phyloP scores from a whole-genome alignment of 2,329 filamentous ascomycete genomes.

The Tympanopsis confertula region DNA sequence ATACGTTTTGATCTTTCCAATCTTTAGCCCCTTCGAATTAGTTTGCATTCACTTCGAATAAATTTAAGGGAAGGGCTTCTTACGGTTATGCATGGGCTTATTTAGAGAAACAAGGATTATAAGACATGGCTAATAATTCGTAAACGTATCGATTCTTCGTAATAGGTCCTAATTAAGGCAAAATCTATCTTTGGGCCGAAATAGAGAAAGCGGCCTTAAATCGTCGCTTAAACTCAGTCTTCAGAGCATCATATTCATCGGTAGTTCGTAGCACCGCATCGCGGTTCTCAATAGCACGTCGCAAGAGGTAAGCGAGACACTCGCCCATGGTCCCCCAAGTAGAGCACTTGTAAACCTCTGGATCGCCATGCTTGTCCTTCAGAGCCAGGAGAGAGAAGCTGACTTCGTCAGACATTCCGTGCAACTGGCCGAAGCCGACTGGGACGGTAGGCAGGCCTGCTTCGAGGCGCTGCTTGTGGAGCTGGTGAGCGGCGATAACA shows the following conservation, averaged over 20 bases:
- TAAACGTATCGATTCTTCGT: too few relatives aligned
- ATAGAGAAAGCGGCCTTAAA: neutral
- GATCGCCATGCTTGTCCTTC: constrained; percentile 12
- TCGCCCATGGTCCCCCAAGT: constrained; percentile 25
- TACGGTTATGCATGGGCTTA: too few relatives aligned
- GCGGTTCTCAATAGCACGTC: constrained; percentile 24
- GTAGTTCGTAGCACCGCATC: constrained; percentile 16
- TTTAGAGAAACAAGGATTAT: too few relatives aligned
- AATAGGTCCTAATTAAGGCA: too few relatives aligned
- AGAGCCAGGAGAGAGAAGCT: constrained; percentile 32
- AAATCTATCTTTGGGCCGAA: neutral
- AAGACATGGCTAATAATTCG: too few relatives aligned
- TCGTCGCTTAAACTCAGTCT: constrained; percentile 6
- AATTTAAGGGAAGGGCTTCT: too few relatives aligned
- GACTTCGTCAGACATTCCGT: constrained; percentile 46
- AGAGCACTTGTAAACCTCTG: constrained; percentile 25
- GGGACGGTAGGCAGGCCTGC: constrained; percentile 16
- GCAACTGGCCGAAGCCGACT: constrained; percentile 38
- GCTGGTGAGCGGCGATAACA: constrained; percentile 26
- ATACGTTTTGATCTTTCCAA: too few relatives aligned
- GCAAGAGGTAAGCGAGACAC: constrained; percentile 23
- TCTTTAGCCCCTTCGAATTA: too few relatives aligned
- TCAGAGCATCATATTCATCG: constrained; percentile 14
- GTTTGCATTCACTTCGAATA: too few relatives aligned
- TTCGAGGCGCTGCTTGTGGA: constrained; percentile 27